Evolutionary conservation across 176 grass and related monocot species (phyloP).

Genomic region (Cenchrus fungigraminus): DNA sequence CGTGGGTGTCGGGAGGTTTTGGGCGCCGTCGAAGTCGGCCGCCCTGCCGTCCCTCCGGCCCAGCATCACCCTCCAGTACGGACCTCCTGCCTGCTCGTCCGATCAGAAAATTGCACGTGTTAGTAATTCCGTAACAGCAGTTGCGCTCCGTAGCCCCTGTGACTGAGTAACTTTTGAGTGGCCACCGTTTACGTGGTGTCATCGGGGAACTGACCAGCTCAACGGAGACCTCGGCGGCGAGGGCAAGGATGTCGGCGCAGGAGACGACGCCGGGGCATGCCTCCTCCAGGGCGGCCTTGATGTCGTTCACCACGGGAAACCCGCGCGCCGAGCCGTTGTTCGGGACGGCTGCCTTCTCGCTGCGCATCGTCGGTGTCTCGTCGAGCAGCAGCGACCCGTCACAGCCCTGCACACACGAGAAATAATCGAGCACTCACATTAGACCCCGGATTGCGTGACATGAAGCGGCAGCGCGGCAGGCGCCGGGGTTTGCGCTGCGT

Average conservation of each 20-base stretch:
- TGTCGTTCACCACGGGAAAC: slow-evolving; percentile 68
- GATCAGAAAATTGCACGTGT: background rate
- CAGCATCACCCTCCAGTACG: slow-evolving; percentile 62
- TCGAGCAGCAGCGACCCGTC: slow-evolving; percentile 82
- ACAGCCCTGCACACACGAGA: slow-evolving; percentile 54
- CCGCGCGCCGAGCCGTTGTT: slow-evolving; percentile 56
- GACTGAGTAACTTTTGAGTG: background rate
- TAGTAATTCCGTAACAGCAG: background rate
- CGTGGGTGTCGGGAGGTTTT: slow-evolving; percentile 50
- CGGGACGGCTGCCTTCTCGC: slow-evolving; percentile 59
- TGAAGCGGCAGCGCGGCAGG: background rate
- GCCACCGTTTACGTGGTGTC: background rate
- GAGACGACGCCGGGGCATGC: slow-evolving; percentile 77
- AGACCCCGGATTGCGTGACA: background rate
- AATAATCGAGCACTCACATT: background rate
- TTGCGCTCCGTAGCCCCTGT: background rate
- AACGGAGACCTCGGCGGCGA: slow-evolving; percentile 84
- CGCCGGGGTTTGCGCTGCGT: background rate
- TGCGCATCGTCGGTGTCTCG: slow-evolving; percentile 46
- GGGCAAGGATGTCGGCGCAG: slow-evolving; percentile 83
- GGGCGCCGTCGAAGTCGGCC: slow-evolving; percentile 52
- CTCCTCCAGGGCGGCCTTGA: slow-evolving; percentile 66
- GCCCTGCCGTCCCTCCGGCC: slow-evolving; percentile 58
- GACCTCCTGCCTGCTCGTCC: slow-evolving; percentile 58
- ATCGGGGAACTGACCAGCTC: slow-evolving; percentile 44